Base-by-base conservation (phyloP, 495 filamentous ascomycete genomes). In the Pyrenula massariospora region DNA sequence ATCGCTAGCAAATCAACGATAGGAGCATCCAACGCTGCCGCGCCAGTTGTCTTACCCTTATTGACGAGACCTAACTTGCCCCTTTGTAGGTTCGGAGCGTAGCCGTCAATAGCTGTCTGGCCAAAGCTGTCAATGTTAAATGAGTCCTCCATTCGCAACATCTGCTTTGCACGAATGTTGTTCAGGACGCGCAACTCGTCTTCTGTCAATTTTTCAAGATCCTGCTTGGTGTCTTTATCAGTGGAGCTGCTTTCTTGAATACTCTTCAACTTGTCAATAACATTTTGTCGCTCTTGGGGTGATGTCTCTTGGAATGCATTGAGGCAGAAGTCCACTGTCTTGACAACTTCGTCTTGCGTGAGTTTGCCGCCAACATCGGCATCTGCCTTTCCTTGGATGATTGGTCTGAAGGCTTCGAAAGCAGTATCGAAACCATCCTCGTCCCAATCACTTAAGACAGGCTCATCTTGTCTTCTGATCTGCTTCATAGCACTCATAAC, bases 371-470 rank as follows among this genome's bases (percentile, higher is more conserved):
- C 57, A 25, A 58, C 62, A 73, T 89, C 12, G 76, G 76, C 64
- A 81, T 89, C 60, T 84, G 88, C 19, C 72, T 88, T 54, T 82
- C 85, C 15, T 61, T 87, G 48, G n/a, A n/a, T n/a, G 50, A 73
- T 69, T 68, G 75, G 76, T 55, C 63, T 50, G 63, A 77, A 73
- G 23, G 70, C 57, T 3, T 54, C 55, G 60, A 78, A 78, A 11
- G 77, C 77, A 23, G 63, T 59, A 10, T 77, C 74, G 54, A 76
- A 77, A 23, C 61, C 66, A 0, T 73, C 62, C 55, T 77, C 74
- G 23, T 77, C 69, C 25, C 62, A 69, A 50, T 75, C 68, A 19
- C 48, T 65, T 3, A 73, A 21, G 1, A 73, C 59, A 1, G 65
- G 56, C 20, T 65, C 57, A 3, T 76, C 68, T 22, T 66, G 59